Evolutionary conservation across 179 eudicot species (phyloP), one percentile per base, ranked within the genome.

Genomic region (Silene coronaria): DNA sequence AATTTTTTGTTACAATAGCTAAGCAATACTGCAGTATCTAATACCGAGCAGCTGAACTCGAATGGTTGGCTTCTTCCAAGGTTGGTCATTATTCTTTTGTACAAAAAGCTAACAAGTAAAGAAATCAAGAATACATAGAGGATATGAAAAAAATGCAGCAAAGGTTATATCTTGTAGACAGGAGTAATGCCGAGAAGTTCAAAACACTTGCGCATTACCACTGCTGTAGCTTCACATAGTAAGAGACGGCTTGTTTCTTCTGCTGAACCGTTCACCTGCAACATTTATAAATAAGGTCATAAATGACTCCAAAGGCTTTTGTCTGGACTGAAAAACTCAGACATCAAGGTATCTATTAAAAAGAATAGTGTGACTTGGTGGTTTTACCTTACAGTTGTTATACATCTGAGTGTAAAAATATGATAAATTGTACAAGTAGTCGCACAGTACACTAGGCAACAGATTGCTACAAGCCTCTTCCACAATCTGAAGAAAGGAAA

Each of bases 391-490:
- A 62, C 97, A 93, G 75, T 84, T 86, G 34, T 83, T 67, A 10
- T 38, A 38, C 70, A 91, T 85, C 66, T 75, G 74, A 38, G 92
- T 81, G 86, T 84, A 88, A 70, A 67, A 30, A 67, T 89, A 85
- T 2, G 97, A 88, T 67, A 89, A 78, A 71, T 84, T 79, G 70
- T 91, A 88, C 24, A 93, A 80, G 81, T 91, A 93, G 81, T 89
- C 90, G 61, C 98, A 89, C 68, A 91, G 42, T 21, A 85, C 77
- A 68, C 89, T 88, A 51, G 95, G 96, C 65, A 89, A 77, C 24
- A 91, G 87, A 83, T 79, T 86, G 75, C 79, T 84, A 79, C 91
- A 84, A 55, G 97, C 89, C 57, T 87, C 96, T 79, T 91, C 92
- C 38, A 93, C 91, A 74, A 84, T 65, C 98, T 91, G 87, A 55